Evolutionary conservation across 2,329 filamentous ascomycete species (phyloP), one percentile per base, ranked within the genome.

Genomic region (Epichloe baconii): DNA sequence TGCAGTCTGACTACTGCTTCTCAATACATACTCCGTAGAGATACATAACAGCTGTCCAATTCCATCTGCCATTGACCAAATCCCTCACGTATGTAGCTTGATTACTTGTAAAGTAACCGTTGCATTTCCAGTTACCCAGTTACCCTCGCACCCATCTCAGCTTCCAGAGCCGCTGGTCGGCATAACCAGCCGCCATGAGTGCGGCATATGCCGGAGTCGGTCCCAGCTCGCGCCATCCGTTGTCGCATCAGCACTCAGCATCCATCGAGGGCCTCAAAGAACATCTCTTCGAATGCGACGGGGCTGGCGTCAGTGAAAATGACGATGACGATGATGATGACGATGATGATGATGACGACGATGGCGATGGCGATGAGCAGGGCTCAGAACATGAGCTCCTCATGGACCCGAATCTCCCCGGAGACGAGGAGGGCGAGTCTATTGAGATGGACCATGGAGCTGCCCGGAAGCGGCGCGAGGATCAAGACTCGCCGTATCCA

Each of bases 401-500:
- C n/a, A 62, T 80, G 58, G 75, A 79, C 56, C 75, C 76, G 0
- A 74, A 74, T 53, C 64, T 73, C 2, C 71, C 74, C 2, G 69
- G 69, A 4, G 71, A 73, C 50, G 70, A 73, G 48, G 47, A 37
- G 51, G 62, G 64, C 46, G 64, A 69, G 21, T 59, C 60, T 10
- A 56, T 48, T 7, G 56, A 54, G 3, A 53, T 62, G 40, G 50
- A 55, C 44, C 57, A 57, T 5, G 55, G 59, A 7, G 57, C 44
- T 34, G 45, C 15, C 12, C 37, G 60, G 34, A 70, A 69, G 51
- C 63, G 67, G n/a, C 64, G 61, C 3, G 69, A 71, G 36, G 71
- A 74, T 6, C 76, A 80, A 53, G 69, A 82, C 61, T 85, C 81
- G 2, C 82, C 81, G 0, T 85, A 85, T 58, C 76, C 80, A 31